These are phyloP conservation scores for Yamadazyma phyllophila DNA, from an alignment of 805 yeast species.

Conservation along the genomic window DNA sequence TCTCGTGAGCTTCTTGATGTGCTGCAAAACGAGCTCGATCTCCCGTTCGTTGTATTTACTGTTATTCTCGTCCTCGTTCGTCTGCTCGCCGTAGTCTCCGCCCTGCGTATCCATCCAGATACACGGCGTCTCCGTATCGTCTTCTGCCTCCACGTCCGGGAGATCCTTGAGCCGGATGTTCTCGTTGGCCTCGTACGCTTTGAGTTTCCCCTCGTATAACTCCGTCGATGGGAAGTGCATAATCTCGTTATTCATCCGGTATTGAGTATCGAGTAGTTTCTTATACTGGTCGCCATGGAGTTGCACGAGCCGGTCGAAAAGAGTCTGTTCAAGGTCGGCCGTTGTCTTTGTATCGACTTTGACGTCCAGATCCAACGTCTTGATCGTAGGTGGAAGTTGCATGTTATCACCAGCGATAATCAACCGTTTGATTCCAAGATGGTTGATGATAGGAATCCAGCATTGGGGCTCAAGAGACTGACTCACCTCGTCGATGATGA, in stretches of 20 bases:
- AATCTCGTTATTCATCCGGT: slow-evolving; percentile 78
- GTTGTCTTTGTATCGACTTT: slow-evolving; percentile 33
- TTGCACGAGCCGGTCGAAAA: slow-evolving; percentile 74
- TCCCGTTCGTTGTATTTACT: slow-evolving; percentile 83
- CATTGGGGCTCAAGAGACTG: slow-evolving; percentile 94
- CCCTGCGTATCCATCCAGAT: slow-evolving; percentile 95
- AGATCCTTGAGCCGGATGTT: slow-evolving; percentile 54
- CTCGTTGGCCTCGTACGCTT: slow-evolving; percentile 61
- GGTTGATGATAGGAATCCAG: slow-evolving; percentile 86
- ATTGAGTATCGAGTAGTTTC: slow-evolving; percentile 70
- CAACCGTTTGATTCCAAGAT: slow-evolving; percentile 53
- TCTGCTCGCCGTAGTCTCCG: slow-evolving; percentile 69
- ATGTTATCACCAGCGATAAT: slow-evolving; percentile 91
- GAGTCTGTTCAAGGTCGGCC: slow-evolving; percentile 57
- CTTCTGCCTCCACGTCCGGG: slow-evolving; percentile 37
- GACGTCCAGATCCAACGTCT: slow-evolving; percentile 39
- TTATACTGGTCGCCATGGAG: slow-evolving; percentile 46
- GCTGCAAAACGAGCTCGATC: slow-evolving; percentile 55
- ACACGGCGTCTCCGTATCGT: slow-evolving; percentile 53
- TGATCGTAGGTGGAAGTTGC: slow-evolving; percentile 90
- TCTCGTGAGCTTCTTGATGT: slow-evolving; percentile 49
- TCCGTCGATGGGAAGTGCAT: slow-evolving; percentile 74
- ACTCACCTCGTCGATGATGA: slow-evolving; percentile 93
- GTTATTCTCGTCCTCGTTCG: slow-evolving; percentile 22
- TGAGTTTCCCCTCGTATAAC: slow-evolving; percentile 61